Evolutionary conservation across 2,329 filamentous ascomycete genomes (phyloP), one percentile per base, ranked within the genome.

Genomic region (Penicillium sclerotigenum): DNA sequence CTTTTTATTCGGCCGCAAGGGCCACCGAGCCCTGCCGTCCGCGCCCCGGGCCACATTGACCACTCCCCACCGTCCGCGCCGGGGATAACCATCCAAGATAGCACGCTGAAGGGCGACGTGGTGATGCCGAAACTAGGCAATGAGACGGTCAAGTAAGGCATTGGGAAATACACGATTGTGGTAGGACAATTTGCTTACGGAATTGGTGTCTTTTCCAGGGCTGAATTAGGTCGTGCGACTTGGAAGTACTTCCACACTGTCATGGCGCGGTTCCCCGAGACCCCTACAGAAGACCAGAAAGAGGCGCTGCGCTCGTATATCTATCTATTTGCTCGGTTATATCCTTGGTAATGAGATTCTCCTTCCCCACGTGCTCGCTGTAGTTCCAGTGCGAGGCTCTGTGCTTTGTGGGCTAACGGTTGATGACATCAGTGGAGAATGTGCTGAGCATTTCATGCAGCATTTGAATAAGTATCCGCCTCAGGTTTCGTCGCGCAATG

Each of bases 171-270:
- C 10, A 18, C 20, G 33, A 43, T 16, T 20, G 16, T 8, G 37
- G 33, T 29, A 37, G 45, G 36, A 47, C 29, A 54, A 26, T 47
- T 57, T 24, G 37, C 56, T 62, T n/a, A 9, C 26, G 18, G 31
- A 54, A 56, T 57, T 55, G 29, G 45, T 38, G n/a, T 18, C 51
- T 55, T 36, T 37, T 47, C 47, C 56, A 83, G 80, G 72, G 84
- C 82, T 58, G 85, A 87, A 71, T 77, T 87, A 28, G 85, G 85
- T 59, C 80, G 84, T 59, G 82, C 85, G 54, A 81, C 84, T 34
- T 87, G 85, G 85, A 85, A 86, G 66, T 79, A 86, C 60, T 79
- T 87, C 61, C 85, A 87, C 69, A 87, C 85, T 18, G 84, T 84
- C 57, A 85, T 87, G 76, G 83, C 83, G 51, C 80, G 83, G 61